Evolutionary conservation across 139 green algal species (phyloP).

Genomic region (Chlamydomonas urium): DNA sequence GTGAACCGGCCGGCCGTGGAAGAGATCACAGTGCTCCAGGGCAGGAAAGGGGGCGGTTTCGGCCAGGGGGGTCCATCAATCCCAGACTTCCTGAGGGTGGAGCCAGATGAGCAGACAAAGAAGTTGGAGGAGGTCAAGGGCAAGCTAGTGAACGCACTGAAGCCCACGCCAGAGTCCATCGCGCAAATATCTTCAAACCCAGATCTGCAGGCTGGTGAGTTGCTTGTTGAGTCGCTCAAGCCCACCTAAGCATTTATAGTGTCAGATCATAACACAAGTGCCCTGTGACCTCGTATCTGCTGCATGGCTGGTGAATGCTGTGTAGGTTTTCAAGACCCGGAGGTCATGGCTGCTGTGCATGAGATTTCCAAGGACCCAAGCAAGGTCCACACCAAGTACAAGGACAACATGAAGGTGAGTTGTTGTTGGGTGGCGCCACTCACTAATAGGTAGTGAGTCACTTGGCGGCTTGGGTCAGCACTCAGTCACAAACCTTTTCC

Average conservation of each 20-base stretch:
- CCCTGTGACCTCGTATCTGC: no score
- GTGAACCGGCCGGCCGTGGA: neutral
- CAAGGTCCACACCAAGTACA: constrained; percentile 32
- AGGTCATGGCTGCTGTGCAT: constrained; percentile 43
- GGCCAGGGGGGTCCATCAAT: constrained; percentile 23
- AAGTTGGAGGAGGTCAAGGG: constrained; percentile 18
- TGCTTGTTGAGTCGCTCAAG: no score
- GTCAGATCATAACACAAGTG: no score
- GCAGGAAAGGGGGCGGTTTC: constrained; percentile 6
- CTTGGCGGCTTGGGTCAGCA: neutral
- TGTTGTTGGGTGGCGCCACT: neutral
- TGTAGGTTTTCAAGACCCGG: constrained; percentile 34
- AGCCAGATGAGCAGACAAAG: constrained; percentile 30
- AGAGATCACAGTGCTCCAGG: constrained; percentile 21
- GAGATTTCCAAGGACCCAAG: constrained; percentile 33
- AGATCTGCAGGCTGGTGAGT: constrained; percentile 24
- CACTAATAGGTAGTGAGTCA: neutral
- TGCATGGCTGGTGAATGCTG: no score
- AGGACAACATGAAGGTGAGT: constrained; percentile 29
- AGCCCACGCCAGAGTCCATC: constrained; percentile 35
- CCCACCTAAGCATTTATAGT: no score
- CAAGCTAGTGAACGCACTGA: constrained; percentile 29
- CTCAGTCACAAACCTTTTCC: no score
- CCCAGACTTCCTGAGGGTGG: constrained; percentile 34
- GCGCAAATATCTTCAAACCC: constrained; percentile 17